phyloP scores from a whole-genome alignment of 768 basidiomycete species.

The Tulasnella sp. region DNA sequence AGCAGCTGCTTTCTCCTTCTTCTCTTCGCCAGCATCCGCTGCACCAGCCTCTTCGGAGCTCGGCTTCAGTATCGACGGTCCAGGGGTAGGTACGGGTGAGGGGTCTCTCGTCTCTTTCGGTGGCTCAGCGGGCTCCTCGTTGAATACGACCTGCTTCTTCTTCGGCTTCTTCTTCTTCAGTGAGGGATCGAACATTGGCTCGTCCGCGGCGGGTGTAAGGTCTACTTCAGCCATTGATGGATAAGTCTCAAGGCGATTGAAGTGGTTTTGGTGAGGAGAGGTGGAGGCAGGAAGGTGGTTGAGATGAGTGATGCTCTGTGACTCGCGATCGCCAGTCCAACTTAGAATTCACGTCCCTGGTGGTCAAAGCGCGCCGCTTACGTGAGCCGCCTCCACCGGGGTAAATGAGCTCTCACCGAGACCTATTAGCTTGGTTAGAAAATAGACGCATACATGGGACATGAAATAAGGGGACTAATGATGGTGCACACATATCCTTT shows the following conservation, averaged over 20 bases:
- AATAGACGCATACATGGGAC: no score
- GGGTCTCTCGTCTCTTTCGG: conserved; percentile 38
- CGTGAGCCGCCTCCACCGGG: background rate
- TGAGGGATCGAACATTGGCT: conserved; percentile 78
- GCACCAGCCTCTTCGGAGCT: conserved; percentile 32
- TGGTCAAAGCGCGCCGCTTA: conserved; percentile 1
- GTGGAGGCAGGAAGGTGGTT: background rate
- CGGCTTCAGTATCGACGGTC: conserved; percentile 27
- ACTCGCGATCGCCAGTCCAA: conserved; percentile 1
- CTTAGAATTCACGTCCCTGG: background rate
- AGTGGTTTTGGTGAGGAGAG: background rate
- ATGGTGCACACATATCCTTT: no score
- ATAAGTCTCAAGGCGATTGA: background rate
- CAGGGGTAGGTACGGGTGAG: conserved; percentile 2
- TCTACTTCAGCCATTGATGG: conserved; percentile 4
- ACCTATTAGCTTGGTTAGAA: no score
- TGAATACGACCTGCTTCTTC: conserved; percentile 85
- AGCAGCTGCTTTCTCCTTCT: conserved; percentile 32
- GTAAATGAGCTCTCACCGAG: no score
- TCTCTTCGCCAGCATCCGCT: conserved; percentile 31
- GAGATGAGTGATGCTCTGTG: background rate
- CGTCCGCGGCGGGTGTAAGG: conserved; percentile 54
- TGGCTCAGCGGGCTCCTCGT: conserved; percentile 78
- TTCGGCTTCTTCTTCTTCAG: conserved; percentile 71
- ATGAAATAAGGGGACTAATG: no score